Evolutionary conservation across 768 basidiomycete genomes (phyloP).

Genomic region (Tylopilus rubrobrunneus): DNA sequence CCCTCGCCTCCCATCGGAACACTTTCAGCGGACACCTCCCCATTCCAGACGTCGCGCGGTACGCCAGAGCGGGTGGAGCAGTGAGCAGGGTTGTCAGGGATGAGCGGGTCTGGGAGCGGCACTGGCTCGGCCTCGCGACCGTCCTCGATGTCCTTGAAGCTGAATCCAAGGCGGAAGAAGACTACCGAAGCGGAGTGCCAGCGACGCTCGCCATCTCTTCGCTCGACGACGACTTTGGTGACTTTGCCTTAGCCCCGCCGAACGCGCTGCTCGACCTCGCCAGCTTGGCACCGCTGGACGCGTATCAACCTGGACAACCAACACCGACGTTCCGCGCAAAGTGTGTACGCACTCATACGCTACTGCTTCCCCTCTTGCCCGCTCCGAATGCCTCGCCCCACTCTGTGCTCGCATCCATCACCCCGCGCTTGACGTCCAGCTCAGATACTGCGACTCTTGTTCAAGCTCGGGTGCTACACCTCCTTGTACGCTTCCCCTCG

Average conservation of each 20-base stretch:
- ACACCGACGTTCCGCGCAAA: conserved; percentile 44
- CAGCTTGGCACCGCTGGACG: conserved; percentile 5
- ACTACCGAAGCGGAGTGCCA: conserved; percentile 37
- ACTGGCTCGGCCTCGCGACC: conserved; percentile 52
- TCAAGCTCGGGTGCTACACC: conserved; percentile 66
- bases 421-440: conserved; percentile 40
- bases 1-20: conserved; percentile 57
- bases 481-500: conserved; percentile 40
- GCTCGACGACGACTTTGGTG: conserved; percentile 77
- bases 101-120: conserved; percentile 73
- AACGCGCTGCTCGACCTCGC: conserved; percentile 21
- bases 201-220: conserved; percentile 53
- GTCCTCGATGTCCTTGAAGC: conserved; percentile 62
- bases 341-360: conserved; percentile 61
- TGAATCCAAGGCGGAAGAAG: conserved; percentile 35
- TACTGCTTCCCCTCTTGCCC: conserved; percentile 58
- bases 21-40: conserved; percentile 68
- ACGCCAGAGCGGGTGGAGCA: conserved; percentile 64
- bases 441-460: conserved; percentile 40
- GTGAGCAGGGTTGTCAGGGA: conserved; percentile 60
- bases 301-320: conserved; percentile 20
- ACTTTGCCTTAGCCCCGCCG: conserved; percentile 56
- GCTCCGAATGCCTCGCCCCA: conserved; percentile 63
- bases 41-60: conserved; percentile 77
- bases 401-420: conserved; percentile 49